Base-by-base conservation (phyloP, 2,329 filamentous ascomycete species). In the Hansfordia pulvinata region DNA sequence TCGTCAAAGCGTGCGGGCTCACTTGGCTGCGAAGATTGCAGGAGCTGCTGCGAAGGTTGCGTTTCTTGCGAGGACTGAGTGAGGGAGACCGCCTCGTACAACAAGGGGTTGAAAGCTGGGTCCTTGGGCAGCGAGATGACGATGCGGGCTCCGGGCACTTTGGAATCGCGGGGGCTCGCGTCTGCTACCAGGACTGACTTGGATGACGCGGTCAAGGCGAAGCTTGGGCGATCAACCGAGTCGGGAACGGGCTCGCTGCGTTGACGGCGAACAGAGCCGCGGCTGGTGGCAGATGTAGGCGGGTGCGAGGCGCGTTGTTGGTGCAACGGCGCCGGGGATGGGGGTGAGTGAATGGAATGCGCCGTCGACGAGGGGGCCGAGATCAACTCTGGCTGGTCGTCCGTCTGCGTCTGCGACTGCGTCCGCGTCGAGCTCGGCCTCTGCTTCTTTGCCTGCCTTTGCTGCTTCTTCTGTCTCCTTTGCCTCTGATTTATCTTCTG, bases 391-490 rank as follows among this genome's bases (percentile, higher is more conserved):
- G 16, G 5, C 4, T 30, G 25, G 9, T 28, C 29, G n/a, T 19
- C 8, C 20, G 28, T 30, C 17, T 30, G 30, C 19, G 11, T 25
- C 14, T 10, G 19, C 11, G 16, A 13, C 17, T 12, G 26, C 17
- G 23, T 27, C 12, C 22, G 22, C 24, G 19, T 23, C 28, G 19
- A 20, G 10, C 22, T 30, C 10, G 18, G 24, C 12, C 10, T 20
- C 25, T 17, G 23, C 25, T n/a, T 6, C n/a, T n/a, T 10, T 18
- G 6, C 16, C 17, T 19, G 27, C n/a, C 12, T 18, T 17, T 29
- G 17, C 11, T 28, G 35, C 28, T 40, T 38, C 19, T 27, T 39
- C 3, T 39, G 23, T 27, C 25, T 30, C 46, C 46, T n/a, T n/a
- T n/a, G n/a, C n/a, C n/a, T n/a, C n/a, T n/a, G n/a, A n/a, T n/a